Evolutionary conservation across 1,284 basidiomycete genomes (phyloP).

Genomic region (Pterulicium gracile): DNA sequence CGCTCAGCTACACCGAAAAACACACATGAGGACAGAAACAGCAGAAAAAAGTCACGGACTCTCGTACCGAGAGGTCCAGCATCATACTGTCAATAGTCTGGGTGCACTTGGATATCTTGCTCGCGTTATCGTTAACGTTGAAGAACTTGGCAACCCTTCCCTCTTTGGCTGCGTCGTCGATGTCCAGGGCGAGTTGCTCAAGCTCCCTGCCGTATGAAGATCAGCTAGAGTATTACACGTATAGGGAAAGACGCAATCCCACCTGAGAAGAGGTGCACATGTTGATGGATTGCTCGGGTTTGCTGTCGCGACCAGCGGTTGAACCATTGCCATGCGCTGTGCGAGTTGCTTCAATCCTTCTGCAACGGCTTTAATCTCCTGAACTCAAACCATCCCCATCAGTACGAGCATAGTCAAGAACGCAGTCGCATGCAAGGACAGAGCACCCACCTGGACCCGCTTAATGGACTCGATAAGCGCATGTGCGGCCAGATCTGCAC

Average conservation of each 20-base stretch:
- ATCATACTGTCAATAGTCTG: neutral
- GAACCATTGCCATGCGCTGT: neutral
- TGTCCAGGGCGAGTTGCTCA: neutral
- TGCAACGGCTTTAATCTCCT: neutral
- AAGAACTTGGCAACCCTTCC: conserved; percentile 1
- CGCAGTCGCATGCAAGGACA: neutral
- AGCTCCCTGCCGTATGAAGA: neutral
- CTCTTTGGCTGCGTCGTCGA: conserved; percentile 1
- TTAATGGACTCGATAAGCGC: neutral
- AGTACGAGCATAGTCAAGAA: neutral
- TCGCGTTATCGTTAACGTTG: neutral
- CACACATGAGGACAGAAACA: too few species aligned
- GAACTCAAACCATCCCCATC: neutral
- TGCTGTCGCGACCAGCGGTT: neutral
- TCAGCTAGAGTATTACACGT: neutral
- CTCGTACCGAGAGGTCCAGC: neutral
- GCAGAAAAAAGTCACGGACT: neutral
- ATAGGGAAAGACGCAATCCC: neutral
- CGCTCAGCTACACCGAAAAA: too few species aligned
- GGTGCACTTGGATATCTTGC: conserved; percentile 2
- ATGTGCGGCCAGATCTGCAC: neutral
- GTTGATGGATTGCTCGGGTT: neutral
- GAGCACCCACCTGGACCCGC: neutral
- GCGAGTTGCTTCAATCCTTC: neutral
- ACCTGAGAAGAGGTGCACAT: neutral